phyloP scores from a whole-genome alignment of 176 grass and related monocot genomes.

The Hyparrhenia diplandra region DNA sequence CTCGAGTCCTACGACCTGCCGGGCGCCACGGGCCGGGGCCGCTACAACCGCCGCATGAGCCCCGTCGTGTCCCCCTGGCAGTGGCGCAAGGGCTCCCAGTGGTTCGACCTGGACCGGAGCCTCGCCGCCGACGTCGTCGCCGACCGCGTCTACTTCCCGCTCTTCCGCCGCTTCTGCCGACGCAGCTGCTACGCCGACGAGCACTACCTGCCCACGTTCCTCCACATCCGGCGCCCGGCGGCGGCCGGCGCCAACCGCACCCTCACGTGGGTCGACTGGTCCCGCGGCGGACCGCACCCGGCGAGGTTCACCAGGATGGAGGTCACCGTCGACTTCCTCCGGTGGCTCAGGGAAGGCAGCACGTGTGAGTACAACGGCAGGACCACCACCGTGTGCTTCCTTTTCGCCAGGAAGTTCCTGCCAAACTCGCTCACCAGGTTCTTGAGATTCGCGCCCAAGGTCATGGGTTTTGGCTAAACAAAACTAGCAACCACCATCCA shows the following conservation, averaged over 20 bases:
- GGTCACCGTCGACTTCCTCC: constrained; percentile 56
- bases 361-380: constrained; percentile 54
- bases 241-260: constrained; percentile 7
- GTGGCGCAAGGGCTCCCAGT: constrained; percentile 79
- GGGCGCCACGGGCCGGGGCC: constrained; percentile 33
- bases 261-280: constrained; percentile 80
- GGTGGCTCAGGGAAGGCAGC: constrained; percentile 37
- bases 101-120: constrained; percentile 61
- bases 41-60: constrained; percentile 46
- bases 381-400: constrained; percentile 49
- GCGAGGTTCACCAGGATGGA: constrained; percentile 46
- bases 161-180: constrained; percentile 44
- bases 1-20: constrained; percentile 56
- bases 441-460: constrained; percentile 60
- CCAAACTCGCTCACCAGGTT: constrained; percentile 65
- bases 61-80: constrained; percentile 17
- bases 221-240: constrained; percentile 9
- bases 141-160: constrained; percentile 42
- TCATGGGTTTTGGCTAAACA: constrained; percentile 57
- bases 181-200: constrained; percentile 68
- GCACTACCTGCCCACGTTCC: constrained; percentile 63
- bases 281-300: constrained; percentile 54
- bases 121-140: constrained; percentile 39
- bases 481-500: background rate
- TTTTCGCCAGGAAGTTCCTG: constrained; percentile 70